Base-by-base conservation (phyloP, 345 rosid species). In the Cardamine occulta region DNA sequence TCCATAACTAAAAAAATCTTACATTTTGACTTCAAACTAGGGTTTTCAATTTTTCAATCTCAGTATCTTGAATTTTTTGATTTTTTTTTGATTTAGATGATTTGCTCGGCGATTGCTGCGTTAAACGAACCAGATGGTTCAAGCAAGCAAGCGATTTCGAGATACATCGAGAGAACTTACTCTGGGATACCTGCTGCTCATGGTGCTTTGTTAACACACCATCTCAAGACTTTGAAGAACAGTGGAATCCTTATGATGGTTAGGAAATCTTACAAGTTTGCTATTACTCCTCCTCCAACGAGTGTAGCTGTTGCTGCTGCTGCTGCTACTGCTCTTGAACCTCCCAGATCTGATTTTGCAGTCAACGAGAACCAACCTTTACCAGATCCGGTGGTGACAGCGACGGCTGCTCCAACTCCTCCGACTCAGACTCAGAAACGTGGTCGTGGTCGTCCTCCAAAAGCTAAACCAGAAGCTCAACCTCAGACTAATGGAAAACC, bases 381-480 rank as follows among this genome's bases (percentile, higher is more conserved):
- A 31, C 55, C 67, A 49, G 63, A 65, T 71, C 76, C 19, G 11
- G 84, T 3, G 76, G 80, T 8, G 14, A 42, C 24, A 15, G 1
- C 14, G 14, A 1, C 5, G 12, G 11, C 42, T 32, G 6, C 47
- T 67, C 23, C 65, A 3, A 4, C 74, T 39, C 70, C 72, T 44
- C 72, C 13, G 23, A 40, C 80, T 72, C 69, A 75, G 23, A 40
- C 80, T 72, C 69, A 75, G 21, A 90, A 85, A 53, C 72, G 88
- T 14, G 85, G 88, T 45, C 94, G 97, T 2, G 94, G 97, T 18
- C 84, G 97, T 28, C 97, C 97, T 8, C 89, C 92, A 0, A 91
- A 88, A 77, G 21, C 75, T 6, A 84, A 81, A 59, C 66, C 80
- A 1, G 73, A 78, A 26, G 45, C 21, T 55, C 75, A 62, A n/a